Base-by-base conservation (phyloP, 495 filamentous ascomycete genomes). In the Astrocystis sublimbata region DNA sequence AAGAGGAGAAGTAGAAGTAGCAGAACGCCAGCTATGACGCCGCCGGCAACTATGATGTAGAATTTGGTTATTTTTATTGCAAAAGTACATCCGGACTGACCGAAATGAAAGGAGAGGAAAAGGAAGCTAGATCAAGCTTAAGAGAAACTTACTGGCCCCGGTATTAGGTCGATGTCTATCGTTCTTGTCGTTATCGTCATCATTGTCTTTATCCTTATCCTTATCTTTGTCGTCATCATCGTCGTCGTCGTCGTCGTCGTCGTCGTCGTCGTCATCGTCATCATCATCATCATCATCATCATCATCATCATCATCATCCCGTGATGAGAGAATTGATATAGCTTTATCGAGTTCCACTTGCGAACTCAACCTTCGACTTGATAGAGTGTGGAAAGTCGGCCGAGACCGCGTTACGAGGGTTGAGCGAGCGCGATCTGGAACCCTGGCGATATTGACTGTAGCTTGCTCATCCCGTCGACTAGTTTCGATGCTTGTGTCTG, bases 31-130 rank as follows among this genome's bases (percentile, higher is more conserved):
- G 45, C 58, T 10, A 60, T 38, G 13, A 60, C 46, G 21, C 58
- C 58, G 24, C 58, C 58, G 33, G 58, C 58, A 26, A 60, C 58
- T 60, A 21, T 33, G 30, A 42, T 41, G 23, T n/a, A 45, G 5
- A 36, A 17, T 8, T 52, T 21, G 13, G 33, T 52, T 21, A 45
- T 23, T 33, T 9, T 5, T 13, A 9, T 19, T 45, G 19, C 30
- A 26, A 38, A 12, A 31, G 13, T 12, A 15, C 10, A 9, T 21
- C 10, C 4, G 45, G 13, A 4, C 21, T 31, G 6, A 30, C 46
- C 19, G 10, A 15, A 5, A 10, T 50, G 4, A 4, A n/a, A 28
- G 46, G 26, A 1, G 2, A 26, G 0, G 15, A 28, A 4, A 23
- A 49, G 8, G 5, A 45, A 26, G 24, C 13, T 49, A 12, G 30